Evolutionary conservation across 441 rosid species (phyloP), one percentile per base, ranked within the genome.

Genomic region (Erysimum cheiri): DNA sequence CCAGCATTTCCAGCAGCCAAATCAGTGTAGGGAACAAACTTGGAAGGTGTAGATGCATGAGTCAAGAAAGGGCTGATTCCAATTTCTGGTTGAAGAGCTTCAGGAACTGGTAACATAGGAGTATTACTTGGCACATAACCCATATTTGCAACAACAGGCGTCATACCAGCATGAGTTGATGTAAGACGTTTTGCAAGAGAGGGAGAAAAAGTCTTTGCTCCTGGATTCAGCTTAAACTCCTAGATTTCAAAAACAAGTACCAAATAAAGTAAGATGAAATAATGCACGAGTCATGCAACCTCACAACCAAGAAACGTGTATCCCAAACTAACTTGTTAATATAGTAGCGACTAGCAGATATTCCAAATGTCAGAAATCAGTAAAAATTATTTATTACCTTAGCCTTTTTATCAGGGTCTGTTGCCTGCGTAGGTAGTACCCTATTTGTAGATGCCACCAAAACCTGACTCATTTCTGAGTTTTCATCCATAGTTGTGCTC

Each of bases 141-240:
- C 73, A 82, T 73, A 75, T 80, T 85, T 75, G 87, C 70, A 41
- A 77, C 78, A 54, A 80, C 26, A 54, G 84, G 91, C 44, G 63
- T 19, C 43, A 52, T 53, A 39, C 53, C 79, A 60, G 62, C 67
- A 47, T 87, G 76, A 78, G 80, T 78, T 15, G 84, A 74, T 31
- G 91, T 53, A 71, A 57, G 54, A 54, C 83, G 55, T 60, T 78
- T 81, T 31, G 80, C 66, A 76, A 70, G 80, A 57, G 91, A 82
- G 8, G 98, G 98, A 67, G 88, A 87, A 78, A 90, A 92, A 44
- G 75, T 77, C 81, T 85, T 87, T 62, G 96, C 98, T 66, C 77
- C 89, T 5, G 98, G 93, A 72, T 90, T 90, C 67, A 92, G 92
- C 85, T 88, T 92, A 80, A 84, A 92, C 62, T 85, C 98, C 98